These are phyloP conservation scores for Mucor lusitanicus DNA, from an alignment of 371 early-diverging fungal genomes.

Conservation along the genomic window DNA sequence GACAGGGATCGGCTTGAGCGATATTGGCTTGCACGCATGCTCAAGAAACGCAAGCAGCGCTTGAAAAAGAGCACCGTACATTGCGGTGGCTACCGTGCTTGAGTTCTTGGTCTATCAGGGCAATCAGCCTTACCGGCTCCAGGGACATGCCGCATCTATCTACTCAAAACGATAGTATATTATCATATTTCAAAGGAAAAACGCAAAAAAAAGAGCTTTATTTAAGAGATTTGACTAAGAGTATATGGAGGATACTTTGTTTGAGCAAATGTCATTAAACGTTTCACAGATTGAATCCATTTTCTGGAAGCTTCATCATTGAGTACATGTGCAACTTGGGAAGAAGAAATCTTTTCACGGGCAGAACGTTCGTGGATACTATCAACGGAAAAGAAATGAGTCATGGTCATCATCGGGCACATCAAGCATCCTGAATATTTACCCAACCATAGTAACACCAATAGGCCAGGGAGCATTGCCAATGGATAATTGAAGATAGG, in stretches of 20 bases:
- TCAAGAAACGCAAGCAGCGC: too few relatives aligned
- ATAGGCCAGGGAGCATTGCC: conserved; percentile 99
- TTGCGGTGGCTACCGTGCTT: too few relatives aligned
- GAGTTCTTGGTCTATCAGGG: too few relatives aligned
- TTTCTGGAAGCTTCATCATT: conserved; percentile 97
- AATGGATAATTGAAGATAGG: conserved; percentile 91
- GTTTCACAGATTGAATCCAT: conserved; percentile 98
- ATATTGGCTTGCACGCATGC: too few relatives aligned
- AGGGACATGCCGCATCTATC: too few relatives aligned
- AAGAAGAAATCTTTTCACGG: conserved; percentile 93
- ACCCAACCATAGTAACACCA: conserved; percentile 89
- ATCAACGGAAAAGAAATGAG: conserved; percentile 8
- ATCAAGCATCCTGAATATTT: conserved; percentile 4
- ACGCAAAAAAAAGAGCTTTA: neutral
- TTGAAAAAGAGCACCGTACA: too few relatives aligned
- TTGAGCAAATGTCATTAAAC: conserved; percentile 95
- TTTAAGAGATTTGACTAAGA: conserved; percentile 58
- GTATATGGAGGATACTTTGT: conserved; percentile 89
- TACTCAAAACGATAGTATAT: too few relatives aligned
- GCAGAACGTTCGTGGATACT: conserved; percentile 97
- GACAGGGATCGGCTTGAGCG: too few relatives aligned
- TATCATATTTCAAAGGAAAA: neutral
- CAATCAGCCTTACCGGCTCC: too few relatives aligned
- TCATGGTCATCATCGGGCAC: neutral
- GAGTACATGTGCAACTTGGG: conserved; percentile 96